Evolutionary conservation across 306 rosid genomes (phyloP), one percentile per base, ranked within the genome.

Genomic region (Betula pendula): DNA sequence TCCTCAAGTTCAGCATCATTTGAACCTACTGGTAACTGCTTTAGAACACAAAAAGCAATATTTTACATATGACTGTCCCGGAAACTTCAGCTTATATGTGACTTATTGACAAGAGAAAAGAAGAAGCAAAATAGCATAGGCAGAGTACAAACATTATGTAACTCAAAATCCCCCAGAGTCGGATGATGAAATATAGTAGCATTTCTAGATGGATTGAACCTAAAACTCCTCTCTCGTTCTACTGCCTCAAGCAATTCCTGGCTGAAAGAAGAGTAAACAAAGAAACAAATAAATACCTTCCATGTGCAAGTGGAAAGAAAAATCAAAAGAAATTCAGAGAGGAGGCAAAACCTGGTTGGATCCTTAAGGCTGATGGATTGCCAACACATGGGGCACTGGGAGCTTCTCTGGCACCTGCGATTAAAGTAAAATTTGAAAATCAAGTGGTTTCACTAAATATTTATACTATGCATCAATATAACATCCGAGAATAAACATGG

Each of bases 311-410:
- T 2, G 0, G 59, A 47, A 59, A 38, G 65, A 15, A 72, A 51
- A 63, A 70, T 69, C 22, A 51, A 33, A 20, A 69, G 27, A 67
- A 51, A 56, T n/a, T 70, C 13, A 17, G 17, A 59, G 78, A 72
- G 44, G 70, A 48, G 55, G 14, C 73, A 59, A n/a, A 78, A 95
- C 98, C 98, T 84, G 16, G 96, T 80, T 62, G 98, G 92, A 88
- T 95, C 98, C 88, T 95, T 95, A 76, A 95, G 93, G 85, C 96
- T 89, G 83, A 95, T 88, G 47, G 93, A 13, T 75, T 95, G 98
- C 97, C 97, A 95, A 81, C 98, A 95, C 98, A 95, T 95, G 68
- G 98, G 98, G 76, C 98, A 95, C 72, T 95, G 99, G 24, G 99
- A 90, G 85, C 99, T 95, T 87, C 99, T 88, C 72, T 95, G 99